These are phyloP conservation scores for Mortierella sp. DNA, from an alignment of 371 early-diverging fungal genomes.

Conservation along the genomic window DNA sequence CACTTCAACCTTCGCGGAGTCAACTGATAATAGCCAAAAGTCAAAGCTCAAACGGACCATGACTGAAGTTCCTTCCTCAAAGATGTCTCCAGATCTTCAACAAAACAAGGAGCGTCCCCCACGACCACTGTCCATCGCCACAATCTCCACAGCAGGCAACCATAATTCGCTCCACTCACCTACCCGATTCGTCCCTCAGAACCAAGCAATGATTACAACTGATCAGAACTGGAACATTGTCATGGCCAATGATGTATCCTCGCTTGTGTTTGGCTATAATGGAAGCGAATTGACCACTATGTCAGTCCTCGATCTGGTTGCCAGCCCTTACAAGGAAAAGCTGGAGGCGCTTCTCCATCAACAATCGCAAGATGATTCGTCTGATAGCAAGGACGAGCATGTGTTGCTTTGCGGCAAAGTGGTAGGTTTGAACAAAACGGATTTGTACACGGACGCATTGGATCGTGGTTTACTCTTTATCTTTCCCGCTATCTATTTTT, in stretches of 20 bases:
- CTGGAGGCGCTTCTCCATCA: constrained; percentile 60
- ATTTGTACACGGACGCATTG: background rate
- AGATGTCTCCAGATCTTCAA: constrained; percentile 16
- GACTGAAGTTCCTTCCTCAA: constrained; percentile 47
- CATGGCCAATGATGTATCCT: constrained; percentile 72
- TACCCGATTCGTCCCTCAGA: constrained; percentile 70
- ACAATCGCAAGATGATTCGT: constrained; percentile 48
- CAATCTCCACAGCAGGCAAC: constrained; percentile 40
- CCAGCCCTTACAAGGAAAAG: constrained; percentile 68
- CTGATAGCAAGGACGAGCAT: constrained; percentile 48
- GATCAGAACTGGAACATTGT: constrained; percentile 69
- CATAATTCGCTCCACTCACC: constrained; percentile 65
- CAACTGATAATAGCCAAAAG: constrained; percentile 22
- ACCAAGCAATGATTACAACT: constrained; percentile 75
- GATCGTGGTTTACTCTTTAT: background rate
- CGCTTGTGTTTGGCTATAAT: constrained; percentile 62
- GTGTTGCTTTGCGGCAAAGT: constrained; percentile 77
- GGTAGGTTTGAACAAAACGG: constrained; percentile 58
- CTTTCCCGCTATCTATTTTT: constrained; percentile 8
- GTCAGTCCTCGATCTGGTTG: constrained; percentile 67
- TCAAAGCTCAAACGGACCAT: constrained; percentile 50
- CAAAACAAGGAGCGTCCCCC: constrained; percentile 32
- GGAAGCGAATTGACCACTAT: constrained; percentile 65
- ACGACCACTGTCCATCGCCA: constrained; percentile 45
- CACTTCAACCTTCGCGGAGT: constrained; percentile 22